Percentiles rank a stretch among this genome's conserved stretches.
Conservation (phyloP, 768 basidiomycete species). For the Ephemerocybe angulata region DNA sequence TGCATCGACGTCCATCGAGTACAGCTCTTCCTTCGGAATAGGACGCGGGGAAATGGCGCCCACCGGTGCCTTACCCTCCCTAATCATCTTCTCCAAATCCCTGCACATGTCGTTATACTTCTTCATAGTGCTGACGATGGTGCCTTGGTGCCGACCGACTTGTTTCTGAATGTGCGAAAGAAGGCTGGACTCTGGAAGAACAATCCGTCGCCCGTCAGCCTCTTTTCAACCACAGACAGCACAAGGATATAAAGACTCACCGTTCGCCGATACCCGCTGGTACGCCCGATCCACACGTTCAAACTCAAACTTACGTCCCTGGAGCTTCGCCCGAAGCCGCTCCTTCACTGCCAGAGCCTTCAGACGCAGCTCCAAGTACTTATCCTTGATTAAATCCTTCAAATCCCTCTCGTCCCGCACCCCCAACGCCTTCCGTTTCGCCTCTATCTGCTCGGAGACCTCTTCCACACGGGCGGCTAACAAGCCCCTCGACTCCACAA, state of each 20-base stretch:
- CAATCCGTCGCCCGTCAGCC: too few species aligned
- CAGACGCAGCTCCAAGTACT: neutral
- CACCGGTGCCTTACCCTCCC: too few species aligned
- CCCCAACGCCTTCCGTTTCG: neutral
- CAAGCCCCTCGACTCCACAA: neutral
- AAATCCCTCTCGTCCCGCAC: neutral
- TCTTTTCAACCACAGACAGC: too few species aligned
- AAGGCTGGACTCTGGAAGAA: neutral
- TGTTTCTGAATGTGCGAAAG: too few species aligned
- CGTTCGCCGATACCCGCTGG: too few species aligned
- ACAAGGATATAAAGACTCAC: neutral
- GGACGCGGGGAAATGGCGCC: too few species aligned
- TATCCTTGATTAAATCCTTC: neutral
- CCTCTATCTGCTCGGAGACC: neutral
- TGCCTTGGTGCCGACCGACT: too few species aligned
- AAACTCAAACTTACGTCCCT: neutral
- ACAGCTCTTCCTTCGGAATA: neutral
- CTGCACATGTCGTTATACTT: too few species aligned
- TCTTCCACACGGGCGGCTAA: neutral
- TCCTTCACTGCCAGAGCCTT: neutral
- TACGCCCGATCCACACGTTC: neutral
- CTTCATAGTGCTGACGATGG: too few species aligned
- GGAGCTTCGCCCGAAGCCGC: neutral
- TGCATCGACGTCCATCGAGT: neutral
- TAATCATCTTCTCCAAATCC: too few species aligned